phyloP scores from a whole-genome alignment of 169 alveolate species.

The Besnoitia besnoiti region DNA sequence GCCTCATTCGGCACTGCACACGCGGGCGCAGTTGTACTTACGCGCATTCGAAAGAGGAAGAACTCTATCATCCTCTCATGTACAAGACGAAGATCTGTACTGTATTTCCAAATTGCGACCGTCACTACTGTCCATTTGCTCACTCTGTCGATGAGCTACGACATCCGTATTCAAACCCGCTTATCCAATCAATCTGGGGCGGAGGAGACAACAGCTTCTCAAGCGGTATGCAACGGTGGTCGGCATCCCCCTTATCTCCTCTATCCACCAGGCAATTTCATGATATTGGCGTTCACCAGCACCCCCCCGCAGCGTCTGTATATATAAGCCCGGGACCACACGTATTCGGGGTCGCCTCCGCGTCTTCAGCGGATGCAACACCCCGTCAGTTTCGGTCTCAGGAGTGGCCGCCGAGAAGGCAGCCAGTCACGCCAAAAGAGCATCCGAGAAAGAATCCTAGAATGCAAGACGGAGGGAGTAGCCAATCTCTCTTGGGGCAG shows the following conservation, averaged over 20 bases:
- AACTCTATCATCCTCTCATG: slow-evolving; percentile 78
- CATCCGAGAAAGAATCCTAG: not conserved
- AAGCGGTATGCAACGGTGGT: slow-evolving; percentile 8
- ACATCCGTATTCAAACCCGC: slow-evolving; percentile 43
- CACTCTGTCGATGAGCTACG: slow-evolving; percentile 70
- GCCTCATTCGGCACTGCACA: slow-evolving; percentile 75
- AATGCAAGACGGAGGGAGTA: not conserved
- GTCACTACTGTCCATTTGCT: slow-evolving; percentile 79
- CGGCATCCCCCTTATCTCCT: not conserved
- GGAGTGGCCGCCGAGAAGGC: slow-evolving; percentile 31
- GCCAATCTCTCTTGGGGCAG: slow-evolving; percentile 36
- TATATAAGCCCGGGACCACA: not conserved
- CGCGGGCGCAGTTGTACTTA: slow-evolving; percentile 74
- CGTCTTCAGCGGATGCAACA: slow-evolving; percentile 39
- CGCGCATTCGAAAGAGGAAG: slow-evolving; percentile 80
- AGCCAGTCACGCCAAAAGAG: slow-evolving; percentile 43
- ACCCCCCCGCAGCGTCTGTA: slow-evolving; percentile 23
- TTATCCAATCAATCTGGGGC: slow-evolving; percentile 55
- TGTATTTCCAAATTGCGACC: slow-evolving; percentile 70
- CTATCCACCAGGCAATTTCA: slow-evolving; percentile 42
- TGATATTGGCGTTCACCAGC: not conserved
- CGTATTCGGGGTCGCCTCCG: not conserved
- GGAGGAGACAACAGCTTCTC: slow-evolving; percentile 13
- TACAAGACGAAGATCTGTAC: slow-evolving; percentile 74
- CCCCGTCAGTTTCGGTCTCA: slow-evolving; percentile 50